Evolutionary conservation across 371 early-diverging fungal genomes (phyloP), one percentile per base, ranked within the genome.

Genomic region (Capniomyces stellatus): DNA sequence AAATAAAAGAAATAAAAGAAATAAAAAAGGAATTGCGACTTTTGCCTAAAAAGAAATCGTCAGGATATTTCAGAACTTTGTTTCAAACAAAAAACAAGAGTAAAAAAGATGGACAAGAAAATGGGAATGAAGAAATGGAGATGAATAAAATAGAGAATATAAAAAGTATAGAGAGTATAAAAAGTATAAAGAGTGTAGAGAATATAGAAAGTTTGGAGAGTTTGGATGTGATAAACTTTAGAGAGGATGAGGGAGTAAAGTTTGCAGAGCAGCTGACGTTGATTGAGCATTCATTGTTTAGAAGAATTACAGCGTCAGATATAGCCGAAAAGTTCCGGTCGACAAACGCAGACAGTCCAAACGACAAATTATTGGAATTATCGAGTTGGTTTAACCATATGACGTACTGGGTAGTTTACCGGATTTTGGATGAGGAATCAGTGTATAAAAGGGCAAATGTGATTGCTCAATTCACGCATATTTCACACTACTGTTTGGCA

Each of bases 371-470:
- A 21, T 66, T 60, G 6, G 57, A 58, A 1, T 63, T 78, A 43
- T 76, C 76, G n/a, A 62, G 62, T 21, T 77, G 75, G 74, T 80
- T 78, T 58, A 79, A 80, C 63, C 67, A 70, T 31, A 69, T 75
- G 3, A 73, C 79, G 4, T 75, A 74, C 57, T 75, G 77, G 59
- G 71, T 75, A 0, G 72, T 78, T 23, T 62, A 75, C 10, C 43
- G 58, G 1, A 55, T 63, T 12, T 47, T 58, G 31, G 54, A 56
- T 0, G 61, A 71, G 47, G 48, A 69, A 12, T 69, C 68, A 4
- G 51, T 55, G 22, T 61, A 68, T 15, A 67, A 74, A 6, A 67
- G 75, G n/a, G 62, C 65, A 13, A 54, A 71, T 22, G 51, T 76
- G 13, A 69, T 73, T 55, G 66, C 70, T 54, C 70, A 67, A 52